Evolutionary conservation across 805 yeast genomes (phyloP).

Genomic region (Pichia occidentalis): DNA sequence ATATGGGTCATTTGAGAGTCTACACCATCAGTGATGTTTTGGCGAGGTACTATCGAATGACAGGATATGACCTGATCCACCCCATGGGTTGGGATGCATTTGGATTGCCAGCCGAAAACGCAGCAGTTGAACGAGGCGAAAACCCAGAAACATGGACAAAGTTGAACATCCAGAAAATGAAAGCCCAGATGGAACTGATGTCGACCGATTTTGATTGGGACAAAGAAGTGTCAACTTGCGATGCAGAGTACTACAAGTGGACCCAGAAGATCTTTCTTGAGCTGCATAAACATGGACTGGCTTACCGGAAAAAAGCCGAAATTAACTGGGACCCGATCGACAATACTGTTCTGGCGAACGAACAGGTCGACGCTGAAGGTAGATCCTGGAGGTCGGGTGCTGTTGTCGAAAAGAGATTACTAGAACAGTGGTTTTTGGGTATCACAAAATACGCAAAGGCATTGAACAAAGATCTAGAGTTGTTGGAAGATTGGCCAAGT

Average conservation of each 20-base stretch:
- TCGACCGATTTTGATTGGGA: slow-evolving; percentile 92
- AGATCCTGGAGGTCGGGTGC: slow-evolving; percentile 98
- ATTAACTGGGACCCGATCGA: slow-evolving; percentile 99
- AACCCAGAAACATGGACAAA: slow-evolving; percentile 82
- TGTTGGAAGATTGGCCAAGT: slow-evolving; percentile 74
- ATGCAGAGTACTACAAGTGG: slow-evolving; percentile 84
- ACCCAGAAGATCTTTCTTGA: slow-evolving; percentile 81
- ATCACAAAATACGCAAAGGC: slow-evolving; percentile 76
- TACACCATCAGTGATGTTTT: slow-evolving; percentile 85
- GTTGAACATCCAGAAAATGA: slow-evolving; percentile 78
- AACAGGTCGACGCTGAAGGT: slow-evolving; percentile 90
- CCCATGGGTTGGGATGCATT: slow-evolving; percentile 99
- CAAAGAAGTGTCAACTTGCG: slow-evolving; percentile 77
- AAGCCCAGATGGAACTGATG: slow-evolving; percentile 70
- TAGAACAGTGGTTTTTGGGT: slow-evolving; percentile 92
- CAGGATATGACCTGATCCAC: slow-evolving; percentile 74
- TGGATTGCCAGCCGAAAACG: slow-evolving; percentile 97
- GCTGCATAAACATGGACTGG: slow-evolving; percentile 68
- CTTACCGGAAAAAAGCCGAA: slow-evolving; percentile 79
- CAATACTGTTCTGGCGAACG: slow-evolving; percentile 90
- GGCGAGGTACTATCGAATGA: slow-evolving; percentile 68
- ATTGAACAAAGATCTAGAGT: slow-evolving; percentile 55
- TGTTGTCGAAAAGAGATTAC: slow-evolving; percentile 67
- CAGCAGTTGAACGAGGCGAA: slow-evolving; percentile 81
- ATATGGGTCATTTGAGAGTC: slow-evolving; percentile 91